Percentiles rank a stretch among this genome's conserved stretches.
Evolutionary conservation across 495 filamentous ascomycete genomes (phyloP).

Genomic region (Annulohypoxylon maeteangense): DNA sequence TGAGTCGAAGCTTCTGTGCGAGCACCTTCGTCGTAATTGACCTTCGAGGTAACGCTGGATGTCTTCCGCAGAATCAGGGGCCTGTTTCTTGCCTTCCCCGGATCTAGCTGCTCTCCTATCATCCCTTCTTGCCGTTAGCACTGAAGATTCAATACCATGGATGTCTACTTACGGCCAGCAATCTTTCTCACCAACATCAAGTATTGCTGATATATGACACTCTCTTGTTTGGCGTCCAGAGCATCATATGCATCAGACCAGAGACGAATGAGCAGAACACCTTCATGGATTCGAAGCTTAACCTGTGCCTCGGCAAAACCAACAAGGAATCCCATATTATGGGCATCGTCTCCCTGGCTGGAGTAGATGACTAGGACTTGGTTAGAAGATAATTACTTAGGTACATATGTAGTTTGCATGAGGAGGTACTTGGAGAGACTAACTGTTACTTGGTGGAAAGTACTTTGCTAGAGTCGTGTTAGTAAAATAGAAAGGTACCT

Average conservation of each 20-base stretch:
- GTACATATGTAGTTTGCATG: too few species aligned
- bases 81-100: background rate
- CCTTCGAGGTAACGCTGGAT: background rate
- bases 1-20: background rate
- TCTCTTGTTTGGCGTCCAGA: background rate
- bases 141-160: background rate
- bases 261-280: background rate
- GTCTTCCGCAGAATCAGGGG: background rate
- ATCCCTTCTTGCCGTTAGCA: slow-evolving; percentile 16
- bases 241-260: slow-evolving; percentile 21
- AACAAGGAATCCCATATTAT: background rate
- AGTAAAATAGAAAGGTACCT: background rate
- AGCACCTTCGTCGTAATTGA: background rate
- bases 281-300: background rate
- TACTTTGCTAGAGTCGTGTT: slow-evolving; percentile 18
- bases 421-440: background rate
- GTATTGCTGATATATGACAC: slow-evolving; percentile 1
- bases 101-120: background rate
- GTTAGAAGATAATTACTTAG: background rate
- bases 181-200: slow-evolving; percentile 6
- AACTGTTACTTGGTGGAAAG: slow-evolving; percentile 13
- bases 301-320: background rate
- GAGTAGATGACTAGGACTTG: background rate
- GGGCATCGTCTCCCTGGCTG: background rate
- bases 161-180: slow-evolving; percentile 14